Base-by-base conservation (phyloP, 257 asterid genomes). In the Prunella vulgaris region DNA sequence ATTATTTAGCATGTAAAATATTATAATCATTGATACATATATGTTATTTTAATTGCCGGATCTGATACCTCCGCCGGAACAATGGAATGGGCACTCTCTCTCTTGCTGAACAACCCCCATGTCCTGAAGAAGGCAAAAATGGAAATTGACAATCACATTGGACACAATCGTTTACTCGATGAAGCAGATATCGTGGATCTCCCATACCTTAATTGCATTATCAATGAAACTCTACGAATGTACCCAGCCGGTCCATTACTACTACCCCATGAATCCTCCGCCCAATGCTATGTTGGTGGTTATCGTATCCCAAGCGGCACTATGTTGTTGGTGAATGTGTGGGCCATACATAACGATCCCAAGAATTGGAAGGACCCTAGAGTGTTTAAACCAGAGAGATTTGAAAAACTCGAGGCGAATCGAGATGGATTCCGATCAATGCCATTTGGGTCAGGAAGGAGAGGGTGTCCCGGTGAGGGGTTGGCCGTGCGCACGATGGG, bases 401-500 rank as follows among this genome's bases (percentile, higher is more conserved):
- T 84, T n/a, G 84, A n/a, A n/a, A n/a, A n/a, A n/a, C n/a, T n/a
- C n/a, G n/a, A 82, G 10, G 84, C 79, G 3, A 64, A 59, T 0
- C 72, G 76, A 10, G 87, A 76, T 5, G 88, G 81, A 2, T 81
- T 76, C 30, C 77, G 40, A 13, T 20, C 71, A 27, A 49, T 86
- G 78, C 88, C 93, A 5, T 86, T 89, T 20, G 88, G 96, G 1
- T 49, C 83, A 0, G 96, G 93, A 3, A 72, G 96, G 10, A 79
- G 96, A 60, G 68, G 91, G 1, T 89, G 96, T 20, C 96, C 96
- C 0, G 93, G 96, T 0, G 96, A 85, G 14, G 79, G 73, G 2
- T 25, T 86, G 71, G 93, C 93, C 2, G 30, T 82, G 66, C 84
- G 90, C 3, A 70, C 86, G 85, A 64, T 89, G 18, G 88, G 83